Percentiles rank a stretch among this genome's conserved stretches.
Evolutionary conservation across 768 basidiomycete species (phyloP).

Genomic region (Stropharia rugosoannulata): DNA sequence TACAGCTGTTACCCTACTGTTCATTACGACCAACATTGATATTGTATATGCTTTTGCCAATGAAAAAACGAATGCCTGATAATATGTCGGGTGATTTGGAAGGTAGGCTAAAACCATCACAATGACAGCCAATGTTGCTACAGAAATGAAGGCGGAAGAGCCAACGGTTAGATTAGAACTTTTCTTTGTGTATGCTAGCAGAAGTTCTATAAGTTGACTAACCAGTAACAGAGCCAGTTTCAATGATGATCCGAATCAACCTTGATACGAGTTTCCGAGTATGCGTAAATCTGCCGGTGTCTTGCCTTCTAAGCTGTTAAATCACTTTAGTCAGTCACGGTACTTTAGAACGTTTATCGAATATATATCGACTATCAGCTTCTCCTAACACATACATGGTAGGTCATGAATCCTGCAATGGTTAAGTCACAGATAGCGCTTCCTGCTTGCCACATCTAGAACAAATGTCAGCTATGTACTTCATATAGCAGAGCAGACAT

Average conservation of each 20-base stretch:
- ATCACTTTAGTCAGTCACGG: neutral
- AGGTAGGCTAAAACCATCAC: neutral
- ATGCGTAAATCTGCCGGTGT: neutral
- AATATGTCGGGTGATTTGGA: neutral
- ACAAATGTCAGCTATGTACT: too few relatives aligned
- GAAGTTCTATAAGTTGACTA: neutral
- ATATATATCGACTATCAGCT: too few relatives aligned
- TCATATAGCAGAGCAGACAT: too few relatives aligned
- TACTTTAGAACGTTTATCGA: too few relatives aligned
- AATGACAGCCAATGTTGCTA: neutral
- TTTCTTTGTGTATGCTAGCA: too few relatives aligned
- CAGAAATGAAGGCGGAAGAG: neutral
- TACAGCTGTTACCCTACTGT: neutral
- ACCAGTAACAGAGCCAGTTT: constrained; percentile 1
- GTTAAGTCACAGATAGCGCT: neutral
- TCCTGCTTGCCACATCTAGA: neutral
- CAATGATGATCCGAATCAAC: neutral
- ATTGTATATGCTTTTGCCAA: neutral
- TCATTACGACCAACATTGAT: neutral
- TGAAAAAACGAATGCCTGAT: neutral
- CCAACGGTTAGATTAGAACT: too few relatives aligned
- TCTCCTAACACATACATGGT: neutral
- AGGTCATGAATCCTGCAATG: constrained; percentile 1
- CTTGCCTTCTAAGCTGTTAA: neutral
- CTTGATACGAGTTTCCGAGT: neutral